Evolutionary conservation across 352 stramenopile genomes (phyloP), one percentile per base, ranked within the genome.

Genomic region (Globisporangium echinulatum): DNA sequence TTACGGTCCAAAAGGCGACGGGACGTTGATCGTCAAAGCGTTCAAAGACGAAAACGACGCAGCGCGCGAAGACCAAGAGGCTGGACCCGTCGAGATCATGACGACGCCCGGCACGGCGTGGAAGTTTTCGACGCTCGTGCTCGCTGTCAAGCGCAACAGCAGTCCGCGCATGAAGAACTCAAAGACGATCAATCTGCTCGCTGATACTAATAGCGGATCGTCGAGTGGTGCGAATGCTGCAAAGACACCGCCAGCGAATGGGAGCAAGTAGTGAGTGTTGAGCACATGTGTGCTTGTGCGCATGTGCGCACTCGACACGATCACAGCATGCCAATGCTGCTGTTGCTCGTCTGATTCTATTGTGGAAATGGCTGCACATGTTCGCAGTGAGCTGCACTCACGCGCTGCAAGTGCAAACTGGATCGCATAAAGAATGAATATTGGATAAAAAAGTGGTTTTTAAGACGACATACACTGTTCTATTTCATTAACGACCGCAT

Each of bases 91-190:
- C 33, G 52, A 57, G 33, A 66, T 82, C 54, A 83, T 90, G 72
- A 67, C 72, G 11, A 87, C 77, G 7, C 80, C 80, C 1, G 80
- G 80, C 40, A 88, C 77, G 5, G 75, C 80, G 48, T 90, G 80
- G 80, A 88, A 87, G 57, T 90, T 90, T 55, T 88, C 80, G 7
- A 88, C 80, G 7, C 69, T 90, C 7, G 71, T 90, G 67, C 67
- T 90, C 7, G 79, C 72, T 7, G 67, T 88, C 38, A 77, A 70
- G 55, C 79, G 77, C 54, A 89, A 82, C 40, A 72, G 77, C 51
- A 82, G 80, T 46, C 68, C 68, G 50, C 74, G 74, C 56, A 59
- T 72, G 8, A 85, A 90, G 62, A 80, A 75, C 14, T 76, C 80
- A 58, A 88, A 88, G 69, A 82, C 70, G 11, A 72, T 90, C 52